A percentile compares a stretch with the other conserved stretches of the same genome.
These are phyloP conservation scores for Triticum timopheevii DNA, from an alignment of 176 grass and related monocot species.

Conservation along the genomic window DNA sequence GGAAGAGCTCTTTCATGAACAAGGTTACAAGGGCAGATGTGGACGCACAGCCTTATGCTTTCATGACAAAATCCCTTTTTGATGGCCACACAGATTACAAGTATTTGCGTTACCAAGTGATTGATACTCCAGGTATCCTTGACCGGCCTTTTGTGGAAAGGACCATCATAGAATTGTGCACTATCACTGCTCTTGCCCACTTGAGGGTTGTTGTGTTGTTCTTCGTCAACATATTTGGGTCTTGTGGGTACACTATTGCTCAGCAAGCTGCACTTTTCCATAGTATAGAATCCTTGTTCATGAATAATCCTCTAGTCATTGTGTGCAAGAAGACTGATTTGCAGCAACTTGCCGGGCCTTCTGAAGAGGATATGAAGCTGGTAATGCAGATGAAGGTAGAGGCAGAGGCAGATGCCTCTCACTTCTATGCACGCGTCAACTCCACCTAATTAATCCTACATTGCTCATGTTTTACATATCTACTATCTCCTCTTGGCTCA, in stretches of 20 bases:
- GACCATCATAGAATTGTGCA: no score
- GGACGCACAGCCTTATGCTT: not conserved
- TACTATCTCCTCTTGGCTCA: no score
- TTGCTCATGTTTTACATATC: no score
- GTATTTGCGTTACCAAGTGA: slow-evolving; percentile 69
- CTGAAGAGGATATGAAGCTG: slow-evolving; percentile 65
- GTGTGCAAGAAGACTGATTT: slow-evolving; percentile 81
- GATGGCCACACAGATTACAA: slow-evolving; percentile 80
- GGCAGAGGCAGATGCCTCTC: slow-evolving; percentile 24
- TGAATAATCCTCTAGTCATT: slow-evolving; percentile 72
- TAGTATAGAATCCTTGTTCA: slow-evolving; percentile 66
- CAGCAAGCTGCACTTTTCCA: no score
- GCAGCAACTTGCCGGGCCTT: slow-evolving; percentile 55
- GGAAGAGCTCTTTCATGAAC: slow-evolving; percentile 64
- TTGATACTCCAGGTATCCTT: no score
- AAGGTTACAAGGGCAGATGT: slow-evolving; percentile 39
- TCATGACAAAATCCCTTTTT: slow-evolving; percentile 56
- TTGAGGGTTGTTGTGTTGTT: no score
- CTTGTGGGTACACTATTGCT: no score
- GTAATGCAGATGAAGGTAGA: slow-evolving; percentile 57
- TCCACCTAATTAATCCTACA: no score
- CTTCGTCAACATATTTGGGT: no score
- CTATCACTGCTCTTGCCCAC: no score
- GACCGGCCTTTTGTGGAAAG: no score
- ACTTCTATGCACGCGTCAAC: no score